Conservation (phyloP, 73 alveolate species). For the Durusdinium trenchii region DNA sequence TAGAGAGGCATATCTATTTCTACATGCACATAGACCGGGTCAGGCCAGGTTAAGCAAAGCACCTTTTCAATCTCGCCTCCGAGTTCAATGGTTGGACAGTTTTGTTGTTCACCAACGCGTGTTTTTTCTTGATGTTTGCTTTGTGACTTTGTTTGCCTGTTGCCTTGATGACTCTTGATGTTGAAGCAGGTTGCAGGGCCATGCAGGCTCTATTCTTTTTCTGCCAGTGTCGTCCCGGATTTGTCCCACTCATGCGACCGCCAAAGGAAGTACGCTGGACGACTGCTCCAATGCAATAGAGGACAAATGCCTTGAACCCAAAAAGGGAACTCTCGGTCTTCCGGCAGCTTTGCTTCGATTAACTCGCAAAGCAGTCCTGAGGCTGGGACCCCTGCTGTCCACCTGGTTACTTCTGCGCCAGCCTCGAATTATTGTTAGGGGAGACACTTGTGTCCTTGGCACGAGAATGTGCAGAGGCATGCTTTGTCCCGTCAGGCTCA, state of each 20-base stretch:
- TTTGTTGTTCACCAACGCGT: no score
- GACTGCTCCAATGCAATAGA: constrained; percentile 12
- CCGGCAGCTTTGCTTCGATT: neutral
- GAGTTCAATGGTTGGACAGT: no score
- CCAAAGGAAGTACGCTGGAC: constrained; percentile 59
- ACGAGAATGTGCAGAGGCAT: neutral
- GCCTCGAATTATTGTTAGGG: neutral
- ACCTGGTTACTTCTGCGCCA: constrained; percentile 39
- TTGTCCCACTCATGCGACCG: neutral
- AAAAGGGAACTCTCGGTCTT: neutral
- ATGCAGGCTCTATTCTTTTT: no score
- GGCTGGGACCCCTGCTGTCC: constrained; percentile 89
- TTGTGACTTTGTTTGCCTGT: neutral
- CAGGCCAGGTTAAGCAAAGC: no score
- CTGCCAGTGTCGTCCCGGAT: no score
- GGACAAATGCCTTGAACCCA: constrained; percentile 14
- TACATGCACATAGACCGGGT: no score
- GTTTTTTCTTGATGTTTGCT: neutral
- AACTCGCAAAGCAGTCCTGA: neutral
- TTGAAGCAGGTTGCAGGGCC: no score
- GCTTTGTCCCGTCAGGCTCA: neutral
- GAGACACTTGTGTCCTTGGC: neutral
- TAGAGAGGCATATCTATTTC: no score
- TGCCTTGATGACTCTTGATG: no score
- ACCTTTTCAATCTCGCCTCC: no score